These are phyloP conservation scores for Bipolaris bicolor DNA, from an alignment of 2,329 filamentous ascomycete species.

Conservation along the genomic window DNA sequence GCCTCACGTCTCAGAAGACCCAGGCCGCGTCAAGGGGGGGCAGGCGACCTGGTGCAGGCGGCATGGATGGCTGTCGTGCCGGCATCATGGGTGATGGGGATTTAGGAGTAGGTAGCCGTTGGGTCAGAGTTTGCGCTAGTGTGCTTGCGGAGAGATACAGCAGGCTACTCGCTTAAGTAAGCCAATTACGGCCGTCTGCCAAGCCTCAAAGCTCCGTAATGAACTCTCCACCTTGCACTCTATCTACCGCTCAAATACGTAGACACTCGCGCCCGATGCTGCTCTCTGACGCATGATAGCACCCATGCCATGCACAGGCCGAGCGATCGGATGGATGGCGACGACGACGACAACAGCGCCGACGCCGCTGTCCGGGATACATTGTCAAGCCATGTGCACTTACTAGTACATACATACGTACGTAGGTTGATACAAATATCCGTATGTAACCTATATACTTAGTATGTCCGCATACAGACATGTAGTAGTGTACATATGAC, in stretches of 20 bases:
- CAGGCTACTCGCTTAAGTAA: constrained; percentile 5
- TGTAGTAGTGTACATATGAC: background rate
- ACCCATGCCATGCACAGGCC: background rate
- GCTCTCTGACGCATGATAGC: background rate
- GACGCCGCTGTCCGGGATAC: background rate
- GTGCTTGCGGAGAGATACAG: constrained; percentile 3
- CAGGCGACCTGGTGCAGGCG: background rate
- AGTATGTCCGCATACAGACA: no score
- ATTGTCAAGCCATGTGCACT: no score
- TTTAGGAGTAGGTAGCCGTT: constrained; percentile 12
- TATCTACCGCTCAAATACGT: background rate
- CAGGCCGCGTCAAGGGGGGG: constrained; percentile 6
- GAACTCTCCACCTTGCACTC: background rate
- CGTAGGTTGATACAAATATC: no score
- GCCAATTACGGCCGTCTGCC: constrained; percentile 3
- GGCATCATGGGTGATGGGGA: constrained; percentile 6
- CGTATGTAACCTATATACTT: no score
- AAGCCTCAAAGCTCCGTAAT: constrained; percentile 2
- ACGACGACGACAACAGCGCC: background rate
- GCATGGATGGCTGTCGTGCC: constrained; percentile 10
- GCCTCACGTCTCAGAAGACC: constrained; percentile 2
- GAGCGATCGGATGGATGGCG: background rate
- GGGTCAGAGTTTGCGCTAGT: constrained; percentile 14
- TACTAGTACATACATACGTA: no score
- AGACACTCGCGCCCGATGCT: background rate